Evolutionary conservation across 2,329 filamentous ascomycete species (phyloP).

Genomic region (Ophiocordyceps unilateralis): DNA sequence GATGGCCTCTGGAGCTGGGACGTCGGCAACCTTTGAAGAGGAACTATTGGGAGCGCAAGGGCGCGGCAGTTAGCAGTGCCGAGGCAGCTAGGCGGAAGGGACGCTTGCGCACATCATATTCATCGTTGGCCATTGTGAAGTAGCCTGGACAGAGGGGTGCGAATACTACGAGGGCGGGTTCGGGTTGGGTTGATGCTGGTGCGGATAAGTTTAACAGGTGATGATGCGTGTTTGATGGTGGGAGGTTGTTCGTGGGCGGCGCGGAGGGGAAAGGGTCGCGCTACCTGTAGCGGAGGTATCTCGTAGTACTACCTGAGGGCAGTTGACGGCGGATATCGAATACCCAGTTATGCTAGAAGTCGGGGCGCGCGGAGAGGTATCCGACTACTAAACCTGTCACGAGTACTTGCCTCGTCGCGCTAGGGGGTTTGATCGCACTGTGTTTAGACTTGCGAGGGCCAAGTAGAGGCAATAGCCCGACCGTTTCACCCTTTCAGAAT

Average conservation of each 20-base stretch:
- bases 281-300: background rate
- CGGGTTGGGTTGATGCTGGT: background rate
- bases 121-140: conserved; percentile 88
- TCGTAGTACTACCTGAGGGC: background rate
- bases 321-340: background rate
- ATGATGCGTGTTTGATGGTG: background rate
- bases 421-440: background rate
- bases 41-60: conserved; percentile 53
- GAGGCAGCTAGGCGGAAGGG: conserved; percentile 7
- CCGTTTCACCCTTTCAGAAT: background rate
- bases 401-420: background rate
- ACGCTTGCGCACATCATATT: conserved; percentile 76
- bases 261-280: background rate
- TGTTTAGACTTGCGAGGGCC: background rate
- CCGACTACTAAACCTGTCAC: background rate
- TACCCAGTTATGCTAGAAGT: background rate
- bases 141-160: conserved; percentile 1
- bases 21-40: conserved; percentile 80
- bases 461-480: too few relatives aligned
- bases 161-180: background rate
- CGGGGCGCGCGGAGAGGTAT: background rate
- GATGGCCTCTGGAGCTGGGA: conserved; percentile 7
- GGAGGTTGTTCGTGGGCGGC: background rate
- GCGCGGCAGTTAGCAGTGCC: conserved; percentile 12
- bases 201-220: background rate